These are phyloP conservation scores for Boletales sp. DNA, from an alignment of 768 basidiomycete genomes.

Conservation along the genomic window DNA sequence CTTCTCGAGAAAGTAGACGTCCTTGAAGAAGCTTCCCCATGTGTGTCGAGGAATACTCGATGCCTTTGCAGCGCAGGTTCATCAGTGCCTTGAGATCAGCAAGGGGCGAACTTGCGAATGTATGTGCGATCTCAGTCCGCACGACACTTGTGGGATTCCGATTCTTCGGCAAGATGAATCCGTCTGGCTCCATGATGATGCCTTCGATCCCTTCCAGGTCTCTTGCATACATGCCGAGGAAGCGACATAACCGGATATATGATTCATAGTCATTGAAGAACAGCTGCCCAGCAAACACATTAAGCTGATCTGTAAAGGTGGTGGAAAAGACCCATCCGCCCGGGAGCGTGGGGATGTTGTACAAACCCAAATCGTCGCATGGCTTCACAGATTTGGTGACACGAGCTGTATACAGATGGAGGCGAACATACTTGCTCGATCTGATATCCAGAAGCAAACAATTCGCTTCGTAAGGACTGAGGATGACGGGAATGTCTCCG, in stretches of 20 bases:
- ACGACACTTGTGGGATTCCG: background rate
- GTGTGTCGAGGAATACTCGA: conserved; percentile 35
- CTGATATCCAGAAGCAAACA: conserved; percentile 36
- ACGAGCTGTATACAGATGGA: conserved; percentile 42
- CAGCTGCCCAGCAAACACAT: conserved; percentile 44
- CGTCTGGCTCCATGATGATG: conserved; percentile 22
- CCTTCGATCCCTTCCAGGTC: conserved; percentile 47
- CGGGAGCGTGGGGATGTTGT: conserved; percentile 21
- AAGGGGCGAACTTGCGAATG: background rate
- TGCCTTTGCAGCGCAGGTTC: conserved; percentile 36
- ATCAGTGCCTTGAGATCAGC: conserved; percentile 31
- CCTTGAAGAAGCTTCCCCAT: conserved; percentile 38
- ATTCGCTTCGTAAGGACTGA: conserved; percentile 42
- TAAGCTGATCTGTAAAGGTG: conserved; percentile 32
- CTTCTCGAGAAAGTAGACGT: conserved; percentile 20
- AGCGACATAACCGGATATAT: conserved; percentile 34
- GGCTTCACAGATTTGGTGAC: conserved; percentile 31
- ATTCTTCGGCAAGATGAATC: conserved; percentile 18
- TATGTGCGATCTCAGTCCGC: background rate
- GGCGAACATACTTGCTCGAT: conserved; percentile 27
- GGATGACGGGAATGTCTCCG: conserved; percentile 28
- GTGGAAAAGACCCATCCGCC: conserved; percentile 10
- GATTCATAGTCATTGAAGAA: conserved; percentile 33
- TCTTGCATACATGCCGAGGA: conserved; percentile 36
- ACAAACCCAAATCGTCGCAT: conserved; percentile 31